Evolutionary conservation across 441 rosid species (phyloP).

Genomic region (Pelargonium fulgidum): DNA sequence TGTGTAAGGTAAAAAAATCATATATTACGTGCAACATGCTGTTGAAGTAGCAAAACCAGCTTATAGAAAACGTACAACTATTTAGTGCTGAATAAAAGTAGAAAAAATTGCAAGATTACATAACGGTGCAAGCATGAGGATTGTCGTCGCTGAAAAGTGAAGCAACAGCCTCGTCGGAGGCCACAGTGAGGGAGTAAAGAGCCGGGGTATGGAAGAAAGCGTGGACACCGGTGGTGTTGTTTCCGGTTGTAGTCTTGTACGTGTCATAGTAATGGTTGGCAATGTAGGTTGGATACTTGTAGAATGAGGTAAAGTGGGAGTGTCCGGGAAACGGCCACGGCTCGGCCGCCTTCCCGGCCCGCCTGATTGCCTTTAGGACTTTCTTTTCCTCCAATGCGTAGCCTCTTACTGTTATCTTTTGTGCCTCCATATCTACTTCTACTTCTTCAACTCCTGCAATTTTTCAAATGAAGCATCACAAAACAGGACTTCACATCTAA

Average conservation of each 20-base stretch:
- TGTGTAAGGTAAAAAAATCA: no score
- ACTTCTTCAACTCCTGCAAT: constrained; percentile 69
- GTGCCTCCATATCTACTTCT: constrained; percentile 73
- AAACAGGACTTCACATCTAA: neutral
- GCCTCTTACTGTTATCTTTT: constrained; percentile 68
- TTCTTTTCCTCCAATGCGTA: constrained; percentile 61
- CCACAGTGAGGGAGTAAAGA: constrained; percentile 67
- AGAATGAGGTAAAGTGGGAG: constrained; percentile 67
- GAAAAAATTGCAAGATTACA: constrained; percentile 30
- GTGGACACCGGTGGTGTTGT: constrained; percentile 34
- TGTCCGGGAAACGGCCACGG: constrained; percentile 85
- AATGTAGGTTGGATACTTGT: constrained; percentile 68
- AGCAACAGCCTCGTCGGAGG: constrained; percentile 72
- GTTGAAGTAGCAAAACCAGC: no score
- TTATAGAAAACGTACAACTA: no score
- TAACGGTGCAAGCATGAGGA: constrained; percentile 72
- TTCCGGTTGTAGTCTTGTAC: constrained; percentile 30
- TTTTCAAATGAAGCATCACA: neutral
- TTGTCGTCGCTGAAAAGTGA: constrained; percentile 82
- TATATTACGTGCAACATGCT: no score
- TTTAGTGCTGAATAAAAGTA: no score
- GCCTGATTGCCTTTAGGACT: constrained; percentile 65
- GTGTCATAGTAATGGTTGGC: constrained; percentile 72
- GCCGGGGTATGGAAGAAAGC: constrained; percentile 86
- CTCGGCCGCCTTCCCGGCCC: constrained; percentile 79